These are phyloP conservation scores for Erysimum cheiranthoides DNA, from an alignment of 345 rosid species.

Conservation along the genomic window DNA sequence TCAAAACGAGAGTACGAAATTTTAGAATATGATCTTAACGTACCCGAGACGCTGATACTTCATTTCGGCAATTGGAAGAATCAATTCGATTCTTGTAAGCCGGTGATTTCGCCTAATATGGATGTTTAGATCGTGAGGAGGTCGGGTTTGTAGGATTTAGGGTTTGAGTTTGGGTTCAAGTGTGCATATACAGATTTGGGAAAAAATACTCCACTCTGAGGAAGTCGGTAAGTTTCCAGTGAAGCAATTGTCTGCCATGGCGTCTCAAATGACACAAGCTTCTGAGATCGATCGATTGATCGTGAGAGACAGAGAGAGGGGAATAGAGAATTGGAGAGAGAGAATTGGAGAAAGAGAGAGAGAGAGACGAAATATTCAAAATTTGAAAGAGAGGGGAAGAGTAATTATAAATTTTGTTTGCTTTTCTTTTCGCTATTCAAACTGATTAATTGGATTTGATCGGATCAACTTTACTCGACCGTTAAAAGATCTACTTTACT, in stretches of 20 bases:
- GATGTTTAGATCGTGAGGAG: constrained; percentile 73
- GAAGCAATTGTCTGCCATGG: constrained; percentile 43
- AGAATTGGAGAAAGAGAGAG: too few species aligned
- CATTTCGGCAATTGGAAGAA: constrained; percentile 31
- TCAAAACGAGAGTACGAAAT: not conserved
- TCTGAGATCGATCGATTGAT: constrained; percentile 1
- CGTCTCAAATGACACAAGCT: constrained; percentile 13
- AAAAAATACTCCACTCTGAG: constrained; percentile 61
- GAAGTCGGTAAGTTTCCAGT: constrained; percentile 50
- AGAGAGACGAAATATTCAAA: constrained; percentile 27
- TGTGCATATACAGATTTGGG: constrained; percentile 67
- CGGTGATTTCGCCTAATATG: constrained; percentile 38
- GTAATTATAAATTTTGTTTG: constrained; percentile 9
- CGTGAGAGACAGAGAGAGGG: not conserved
- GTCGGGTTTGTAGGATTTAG: constrained; percentile 45
- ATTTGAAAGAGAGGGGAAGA: constrained; percentile 30
- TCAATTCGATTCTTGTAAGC: constrained; percentile 16
- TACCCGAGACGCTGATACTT: constrained; percentile 36
- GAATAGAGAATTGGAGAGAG: not conserved
- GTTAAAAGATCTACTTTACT: constrained; percentile 27
- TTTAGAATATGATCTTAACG: not conserved
- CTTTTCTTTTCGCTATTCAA: not conserved
- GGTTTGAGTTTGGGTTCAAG: constrained; percentile 46
- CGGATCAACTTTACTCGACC: constrained; percentile 43
- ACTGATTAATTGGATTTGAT: constrained; percentile 16